Base-by-base conservation (phyloP, 2,329 filamentous ascomycete genomes). In the Cadophora gregata region DNA sequence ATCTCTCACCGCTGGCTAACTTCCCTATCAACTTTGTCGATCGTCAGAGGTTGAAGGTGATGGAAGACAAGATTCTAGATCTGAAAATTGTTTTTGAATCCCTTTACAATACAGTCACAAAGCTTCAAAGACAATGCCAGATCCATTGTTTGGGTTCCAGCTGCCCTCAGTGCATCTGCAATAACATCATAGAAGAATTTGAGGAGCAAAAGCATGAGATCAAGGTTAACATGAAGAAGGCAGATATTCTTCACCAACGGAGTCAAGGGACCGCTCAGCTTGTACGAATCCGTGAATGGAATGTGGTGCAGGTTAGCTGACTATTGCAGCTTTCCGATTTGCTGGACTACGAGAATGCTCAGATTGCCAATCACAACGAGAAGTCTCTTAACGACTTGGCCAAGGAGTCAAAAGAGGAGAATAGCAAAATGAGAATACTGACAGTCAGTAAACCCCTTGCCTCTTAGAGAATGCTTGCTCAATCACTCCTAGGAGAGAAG, bases 31-130 rank as follows among this genome's bases (percentile, higher is more conserved):
- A 60, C 4, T 74, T 72, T 42, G 63, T 55, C 9, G 66, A 69
- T 38, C 61, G 70, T n/a, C 71, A 74, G 59, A 48, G 66, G 9
- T 21, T 74, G n/a, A 73, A 73, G 29, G 36, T 68, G 2, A 38
- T 71, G 4, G 69, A 74, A 45, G 71, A 74, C 48, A 55, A 25
- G n/a, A 56, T 74, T 19, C 31, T 71, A 14, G 72, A 74, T 55
- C 59, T 73, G 21, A 42, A 67, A 45, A 59, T 72, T 6, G 70
- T 74, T 10, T 51, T 74, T 4, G 62, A 63, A 1, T 61, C 60
- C 0, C 59, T 71, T 5, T 12, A 66, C 0, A 53, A 72, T 19
- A 68, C 70, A 2, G 58, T 72, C 10, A 59, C 14, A 3, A 24
- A 62, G 3, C 19, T 73, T 14, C 25, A 25, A 36, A 3, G 31